These are phyloP conservation scores for Allium fistulosum DNA, from an alignment of 106 monocot genomes.

Conservation along the genomic window DNA sequence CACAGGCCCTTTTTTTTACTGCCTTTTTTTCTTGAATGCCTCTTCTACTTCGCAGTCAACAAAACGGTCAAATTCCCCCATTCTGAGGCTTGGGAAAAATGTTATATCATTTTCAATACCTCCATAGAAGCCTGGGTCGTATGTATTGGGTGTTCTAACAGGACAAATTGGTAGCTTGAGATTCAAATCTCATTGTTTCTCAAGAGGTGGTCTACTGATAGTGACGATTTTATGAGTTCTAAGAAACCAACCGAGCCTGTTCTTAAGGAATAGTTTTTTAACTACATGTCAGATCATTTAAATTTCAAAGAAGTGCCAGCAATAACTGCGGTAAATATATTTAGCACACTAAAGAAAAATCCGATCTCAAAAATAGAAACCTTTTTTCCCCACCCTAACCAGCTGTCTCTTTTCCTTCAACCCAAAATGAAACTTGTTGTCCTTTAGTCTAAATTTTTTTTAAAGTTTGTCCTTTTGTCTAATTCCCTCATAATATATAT, in stretches of 20 bases:
- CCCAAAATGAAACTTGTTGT: too few species aligned
- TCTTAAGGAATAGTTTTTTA: slow-evolving; percentile 56
- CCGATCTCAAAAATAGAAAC: too few species aligned
- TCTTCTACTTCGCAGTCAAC: slow-evolving; percentile 42
- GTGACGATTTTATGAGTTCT: slow-evolving; percentile 97
- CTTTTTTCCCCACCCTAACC: too few species aligned
- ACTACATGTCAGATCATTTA: slow-evolving; percentile 6
- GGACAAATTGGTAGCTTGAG: slow-evolving; percentile 87
- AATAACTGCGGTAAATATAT: too few species aligned
- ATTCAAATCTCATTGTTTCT: slow-evolving; percentile 96
- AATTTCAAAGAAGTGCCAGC: too few species aligned
- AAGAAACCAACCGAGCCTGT: slow-evolving; percentile 93
- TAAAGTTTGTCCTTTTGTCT: too few species aligned
- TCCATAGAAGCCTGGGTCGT: slow-evolving; percentile 87
- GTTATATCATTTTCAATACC: slow-evolving; percentile 64
- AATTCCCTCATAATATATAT: too few species aligned
- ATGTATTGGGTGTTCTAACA: slow-evolving; percentile 88
- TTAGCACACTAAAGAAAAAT: too few species aligned
- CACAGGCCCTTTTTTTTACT: not conserved
- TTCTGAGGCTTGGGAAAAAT: slow-evolving; percentile 84
- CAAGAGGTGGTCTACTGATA: slow-evolving; percentile 82
- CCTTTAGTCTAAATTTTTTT: too few species aligned
- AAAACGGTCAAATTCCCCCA: slow-evolving; percentile 47
- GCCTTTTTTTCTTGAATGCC: too few species aligned
- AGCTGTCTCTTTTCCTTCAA: too few species aligned